Evolutionary conservation across 768 basidiomycete species (phyloP).

Genomic region (Leccinum imitatum): DNA sequence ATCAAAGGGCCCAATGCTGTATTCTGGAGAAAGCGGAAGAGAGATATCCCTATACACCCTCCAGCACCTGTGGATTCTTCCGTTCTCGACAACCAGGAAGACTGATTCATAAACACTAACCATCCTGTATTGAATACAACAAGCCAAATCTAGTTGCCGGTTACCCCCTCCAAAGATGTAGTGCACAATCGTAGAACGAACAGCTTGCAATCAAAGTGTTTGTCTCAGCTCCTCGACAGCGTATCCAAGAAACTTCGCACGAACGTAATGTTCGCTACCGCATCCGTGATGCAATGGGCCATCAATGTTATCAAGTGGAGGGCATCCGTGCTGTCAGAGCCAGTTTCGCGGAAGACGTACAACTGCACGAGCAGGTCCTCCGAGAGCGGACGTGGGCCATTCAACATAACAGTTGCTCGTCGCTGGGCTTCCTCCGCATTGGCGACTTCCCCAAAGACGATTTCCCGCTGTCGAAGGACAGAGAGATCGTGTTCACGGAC

Average conservation of each 20-base stretch:
- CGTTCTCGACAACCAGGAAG: too few species aligned
- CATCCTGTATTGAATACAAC: too few species aligned
- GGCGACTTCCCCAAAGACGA: conserved; percentile 34
- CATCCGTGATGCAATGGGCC: conserved; percentile 54
- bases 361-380: conserved; percentile 42
- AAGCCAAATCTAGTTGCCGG: too few species aligned
- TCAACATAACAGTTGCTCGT: conserved; percentile 30
- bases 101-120: too few species aligned
- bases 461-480: conserved; percentile 36
- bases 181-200: too few species aligned
- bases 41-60: too few species aligned
- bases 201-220: too few species aligned
- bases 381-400: conserved; percentile 41
- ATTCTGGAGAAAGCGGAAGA: too few species aligned
- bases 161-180: too few species aligned
- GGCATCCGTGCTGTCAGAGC: conserved; percentile 29
- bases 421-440: conserved; percentile 36
- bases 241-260: conserved; percentile 46
- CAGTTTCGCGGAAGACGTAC: conserved; percentile 38
- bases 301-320: conserved; percentile 45
- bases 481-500: conserved; percentile 40
- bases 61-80: too few species aligned
- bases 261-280: conserved; percentile 41
- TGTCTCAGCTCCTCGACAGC: conserved; percentile 23
- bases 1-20: too few species aligned